These are phyloP conservation scores for Ajuga chamaepitys DNA, from an alignment of 257 asterid genomes.

Conservation along the genomic window DNA sequence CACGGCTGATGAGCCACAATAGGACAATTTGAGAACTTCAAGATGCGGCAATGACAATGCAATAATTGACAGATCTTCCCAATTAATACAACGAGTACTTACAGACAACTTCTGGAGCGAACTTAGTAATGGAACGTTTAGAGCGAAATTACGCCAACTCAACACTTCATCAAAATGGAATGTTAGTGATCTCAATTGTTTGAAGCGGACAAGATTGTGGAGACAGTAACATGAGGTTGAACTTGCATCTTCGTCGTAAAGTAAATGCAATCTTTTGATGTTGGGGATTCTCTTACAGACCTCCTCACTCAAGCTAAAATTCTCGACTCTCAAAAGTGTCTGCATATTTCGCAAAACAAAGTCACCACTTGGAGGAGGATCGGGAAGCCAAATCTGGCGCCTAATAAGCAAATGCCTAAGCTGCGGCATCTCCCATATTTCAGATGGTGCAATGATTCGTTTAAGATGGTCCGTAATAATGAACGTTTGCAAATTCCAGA, in stretches of 20 bases:
- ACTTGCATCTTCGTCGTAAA: not conserved
- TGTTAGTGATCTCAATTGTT: not conserved
- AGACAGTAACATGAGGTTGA: not conserved
- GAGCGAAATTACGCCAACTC: not conserved
- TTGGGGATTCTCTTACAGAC: too few species aligned
- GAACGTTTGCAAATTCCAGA: conserved; percentile 19
- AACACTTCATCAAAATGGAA: not conserved
- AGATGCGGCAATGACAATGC: conserved; percentile 1
- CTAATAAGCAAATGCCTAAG: not conserved
- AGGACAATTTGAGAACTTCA: not conserved
- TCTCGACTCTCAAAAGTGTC: not conserved
- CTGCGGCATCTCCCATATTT: conserved; percentile 11
- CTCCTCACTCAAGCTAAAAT: not conserved
- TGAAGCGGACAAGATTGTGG: not conserved
- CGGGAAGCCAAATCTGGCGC: not conserved
- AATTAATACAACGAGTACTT: not conserved
- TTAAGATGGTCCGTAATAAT: not conserved
- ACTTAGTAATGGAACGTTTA: not conserved
- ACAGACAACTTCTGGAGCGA: conserved; percentile 10
- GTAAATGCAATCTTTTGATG: not conserved
- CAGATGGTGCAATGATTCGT: not conserved
- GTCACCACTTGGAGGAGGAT: not conserved
- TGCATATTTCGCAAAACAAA: not conserved
- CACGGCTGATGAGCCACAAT: not conserved
- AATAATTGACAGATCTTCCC: not conserved